Percentiles rank a stretch among this genome's conserved stretches.
Evolutionary conservation across 2,329 filamentous ascomycete genomes (phyloP).

Genomic region (Boeremia exigua): DNA sequence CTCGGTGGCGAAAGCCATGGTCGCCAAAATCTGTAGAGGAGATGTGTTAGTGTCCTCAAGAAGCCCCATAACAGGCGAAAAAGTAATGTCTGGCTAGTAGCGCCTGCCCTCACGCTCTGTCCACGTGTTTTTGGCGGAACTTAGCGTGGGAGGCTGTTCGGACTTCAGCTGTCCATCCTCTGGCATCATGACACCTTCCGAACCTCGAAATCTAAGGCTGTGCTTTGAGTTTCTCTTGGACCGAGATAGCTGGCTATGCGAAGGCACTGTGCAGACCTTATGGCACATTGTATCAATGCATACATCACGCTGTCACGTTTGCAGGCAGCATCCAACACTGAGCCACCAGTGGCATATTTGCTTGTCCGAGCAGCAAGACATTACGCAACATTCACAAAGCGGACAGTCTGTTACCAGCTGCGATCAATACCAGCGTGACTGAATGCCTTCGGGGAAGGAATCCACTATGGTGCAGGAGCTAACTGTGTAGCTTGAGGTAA

Average conservation of each 20-base stretch:
- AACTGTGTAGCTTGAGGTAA: background rate
- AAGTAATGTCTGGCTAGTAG: background rate
- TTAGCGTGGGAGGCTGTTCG: background rate
- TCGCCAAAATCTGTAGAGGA: background rate
- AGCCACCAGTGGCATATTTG: no score
- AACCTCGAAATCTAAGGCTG: no score
- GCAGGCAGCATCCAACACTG: no score
- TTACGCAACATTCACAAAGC: no score
- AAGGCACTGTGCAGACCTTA: no score
- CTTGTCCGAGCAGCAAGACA: no score
- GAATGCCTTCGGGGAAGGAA: no score
- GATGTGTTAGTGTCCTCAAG: background rate
- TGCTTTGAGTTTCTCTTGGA: background rate
- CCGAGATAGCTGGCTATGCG: no score
- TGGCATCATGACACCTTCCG: background rate
- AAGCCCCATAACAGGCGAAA: background rate
- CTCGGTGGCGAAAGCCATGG: background rate
- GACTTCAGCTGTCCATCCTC: conserved; percentile 5
- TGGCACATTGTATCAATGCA: no score
- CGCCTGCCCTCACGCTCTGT: background rate
- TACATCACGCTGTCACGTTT: no score
- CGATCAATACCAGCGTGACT: no score
- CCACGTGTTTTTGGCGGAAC: background rate
- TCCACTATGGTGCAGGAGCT: background rate
- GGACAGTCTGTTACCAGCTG: no score